Base-by-base conservation (phyloP, 257 asterid genomes). In the Solanum ahanhuiri region DNA sequence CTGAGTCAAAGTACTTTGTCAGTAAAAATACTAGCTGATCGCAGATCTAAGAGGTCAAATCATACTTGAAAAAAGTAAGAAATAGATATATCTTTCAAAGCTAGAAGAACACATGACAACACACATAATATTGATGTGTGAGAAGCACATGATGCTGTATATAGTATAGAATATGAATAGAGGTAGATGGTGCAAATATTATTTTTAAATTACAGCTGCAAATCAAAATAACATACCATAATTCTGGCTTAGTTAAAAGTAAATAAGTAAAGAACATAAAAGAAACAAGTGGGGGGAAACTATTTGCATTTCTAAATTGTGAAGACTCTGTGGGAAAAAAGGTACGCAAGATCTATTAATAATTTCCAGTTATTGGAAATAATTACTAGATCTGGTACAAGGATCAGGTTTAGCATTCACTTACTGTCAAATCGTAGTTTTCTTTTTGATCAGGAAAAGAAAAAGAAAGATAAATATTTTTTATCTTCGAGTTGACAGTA, bases 1-100 rank as follows among this genome's bases (percentile, higher is more conserved):
- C 99, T 96, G 96, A 87, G 87, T 76, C 90, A 92, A 82, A 86
- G 69, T 73, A 66, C 86, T 70, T 33, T 75, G 87, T 92, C 90
- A 93, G 93, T 60, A 87, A 28, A 39, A 63, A 67, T 34, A 88
- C 81, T n/a, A 91, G 91, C 82, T 87, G 63, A 48, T 9, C 5
- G 6, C 67, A 28, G 17, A 79, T 79, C 25, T 15, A 12, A 79
- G 41, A 9, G 66, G 84, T 30, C 67, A 79, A 79, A 28, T 4
- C 58, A 48, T 28, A 43, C 83, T 79, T 4, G 25, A 28, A 28
- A 28, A 79, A 41, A 28, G 14, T 5, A 9, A 79, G 10, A 28
- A 9, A 4, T 28, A 9, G 30, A 79, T 28, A 28, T 28, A 43
- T 79, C 84, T 48, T 45, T 79, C 84, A 22, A 37, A 45, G 10